phyloP scores from a whole-genome alignment of 371 early-diverging fungal genomes.

The Thermomucor indicae-seudaticae region DNA sequence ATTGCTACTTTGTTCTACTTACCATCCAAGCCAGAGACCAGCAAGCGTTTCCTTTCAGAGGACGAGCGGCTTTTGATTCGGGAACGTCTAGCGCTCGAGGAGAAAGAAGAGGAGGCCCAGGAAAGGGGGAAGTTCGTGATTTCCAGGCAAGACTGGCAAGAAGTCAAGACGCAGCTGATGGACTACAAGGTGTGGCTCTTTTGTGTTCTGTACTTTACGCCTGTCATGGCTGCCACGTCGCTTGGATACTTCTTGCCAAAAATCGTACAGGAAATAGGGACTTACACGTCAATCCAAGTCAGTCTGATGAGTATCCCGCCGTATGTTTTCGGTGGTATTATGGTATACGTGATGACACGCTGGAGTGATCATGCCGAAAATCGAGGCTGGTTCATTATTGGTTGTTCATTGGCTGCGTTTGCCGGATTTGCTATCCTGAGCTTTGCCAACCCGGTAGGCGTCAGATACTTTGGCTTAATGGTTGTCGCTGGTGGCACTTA shows the following conservation, averaged over 20 bases:
- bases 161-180: slow-evolving; percentile 21
- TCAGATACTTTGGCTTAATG: slow-evolving; percentile 45
- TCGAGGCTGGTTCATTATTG: slow-evolving; percentile 44
- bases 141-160: slow-evolving; percentile 8
- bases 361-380: slow-evolving; percentile 28
- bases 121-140: slow-evolving; percentile 3
- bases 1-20: slow-evolving; percentile 33
- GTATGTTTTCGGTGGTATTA: slow-evolving; percentile 40
- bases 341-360: slow-evolving; percentile 33
- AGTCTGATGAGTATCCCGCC: slow-evolving; percentile 48
- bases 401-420: slow-evolving; percentile 29
- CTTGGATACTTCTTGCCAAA: slow-evolving; percentile 45
- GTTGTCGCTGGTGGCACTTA: slow-evolving; percentile 44
- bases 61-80: slow-evolving; percentile 25
- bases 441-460: slow-evolving; percentile 31
- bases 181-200: slow-evolving; percentile 45
- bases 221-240: slow-evolving; percentile 51
- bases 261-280: slow-evolving; percentile 41
- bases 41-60: slow-evolving; percentile 33
- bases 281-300: slow-evolving; percentile 40
- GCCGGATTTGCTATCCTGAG: slow-evolving; percentile 37
- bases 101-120: slow-evolving; percentile 1
- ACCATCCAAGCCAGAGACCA: slow-evolving; percentile 39
- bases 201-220: slow-evolving; percentile 39
- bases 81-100: slow-evolving; percentile 10